These are phyloP conservation scores for Metarhizium humberi DNA, from an alignment of 2,329 filamentous ascomycete genomes.

Conservation along the genomic window DNA sequence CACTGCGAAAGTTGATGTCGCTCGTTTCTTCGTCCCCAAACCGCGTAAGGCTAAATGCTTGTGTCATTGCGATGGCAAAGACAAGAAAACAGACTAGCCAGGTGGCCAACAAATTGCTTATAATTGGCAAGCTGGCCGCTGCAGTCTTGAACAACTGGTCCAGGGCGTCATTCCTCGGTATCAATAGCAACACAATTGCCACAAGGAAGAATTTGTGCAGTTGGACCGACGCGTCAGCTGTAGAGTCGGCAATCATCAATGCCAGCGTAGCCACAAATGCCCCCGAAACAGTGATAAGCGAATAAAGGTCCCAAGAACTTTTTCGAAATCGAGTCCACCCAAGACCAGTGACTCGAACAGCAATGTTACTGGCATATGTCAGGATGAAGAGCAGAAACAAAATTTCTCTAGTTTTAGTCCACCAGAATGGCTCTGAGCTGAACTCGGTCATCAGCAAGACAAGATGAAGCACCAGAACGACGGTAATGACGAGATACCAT, in stretches of 20 bases:
- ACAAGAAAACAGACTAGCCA: constrained; percentile 97
- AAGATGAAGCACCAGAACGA: constrained; percentile 72
- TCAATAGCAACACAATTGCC: constrained; percentile 78
- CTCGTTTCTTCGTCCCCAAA: constrained; percentile 65
- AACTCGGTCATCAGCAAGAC: constrained; percentile 78
- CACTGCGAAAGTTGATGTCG: constrained; percentile 86
- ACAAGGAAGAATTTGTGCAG: constrained; percentile 93
- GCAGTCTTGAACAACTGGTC: constrained; percentile 99
- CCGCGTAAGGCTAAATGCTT: constrained; percentile 88
- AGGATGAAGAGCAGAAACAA: constrained; percentile 76
- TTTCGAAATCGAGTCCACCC: constrained; percentile 86
- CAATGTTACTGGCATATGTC: constrained; percentile 73
- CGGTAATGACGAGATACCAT: constrained; percentile 80
- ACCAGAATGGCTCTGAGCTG: constrained; percentile 62
- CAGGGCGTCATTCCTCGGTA: constrained; percentile 91
- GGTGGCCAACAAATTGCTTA: constrained; percentile 85
- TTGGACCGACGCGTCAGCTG: constrained; percentile 58
- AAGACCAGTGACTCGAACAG: constrained; percentile 76
- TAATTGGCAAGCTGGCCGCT: constrained; percentile 82
- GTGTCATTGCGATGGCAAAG: constrained; percentile 91
- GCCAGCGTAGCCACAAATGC: constrained; percentile 73
- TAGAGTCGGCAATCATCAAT: constrained; percentile 55
- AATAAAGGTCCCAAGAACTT: constrained; percentile 94
- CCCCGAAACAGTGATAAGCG: constrained; percentile 68
- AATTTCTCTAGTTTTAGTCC: constrained; percentile 62